These are phyloP conservation scores for Atkinsonella hypoxylon DNA, from an alignment of 2,329 filamentous ascomycete genomes.

Conservation along the genomic window DNA sequence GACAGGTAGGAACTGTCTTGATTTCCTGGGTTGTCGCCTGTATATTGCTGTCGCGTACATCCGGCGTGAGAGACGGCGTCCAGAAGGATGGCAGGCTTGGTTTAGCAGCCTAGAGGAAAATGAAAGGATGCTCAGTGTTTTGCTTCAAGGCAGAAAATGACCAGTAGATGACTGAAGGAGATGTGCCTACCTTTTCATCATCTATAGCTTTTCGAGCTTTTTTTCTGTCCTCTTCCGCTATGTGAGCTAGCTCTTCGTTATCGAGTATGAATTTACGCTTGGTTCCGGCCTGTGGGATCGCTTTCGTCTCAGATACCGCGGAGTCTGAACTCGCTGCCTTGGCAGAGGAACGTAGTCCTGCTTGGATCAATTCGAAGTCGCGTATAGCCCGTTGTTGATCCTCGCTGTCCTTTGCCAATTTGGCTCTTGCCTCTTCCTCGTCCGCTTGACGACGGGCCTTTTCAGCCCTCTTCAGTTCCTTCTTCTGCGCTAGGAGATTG, in stretches of 20 bases:
- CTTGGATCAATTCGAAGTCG: constrained; percentile 79
- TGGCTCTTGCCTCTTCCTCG: constrained; percentile 49
- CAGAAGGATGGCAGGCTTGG: constrained; percentile 76
- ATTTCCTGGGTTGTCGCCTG: constrained; percentile 44
- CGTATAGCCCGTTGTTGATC: constrained; percentile 56
- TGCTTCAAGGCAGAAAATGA: background rate
- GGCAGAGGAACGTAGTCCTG: constrained; percentile 42
- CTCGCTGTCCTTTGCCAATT: constrained; percentile 53
- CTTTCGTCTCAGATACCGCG: background rate
- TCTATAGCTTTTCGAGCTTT: constrained; percentile 61
- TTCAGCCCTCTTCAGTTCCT: constrained; percentile 77
- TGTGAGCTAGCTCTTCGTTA: constrained; percentile 60
- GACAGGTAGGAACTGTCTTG: constrained; percentile 64
- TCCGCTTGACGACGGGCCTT: constrained; percentile 49
- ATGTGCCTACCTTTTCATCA: constrained; percentile 49
- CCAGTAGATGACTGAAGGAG: background rate
- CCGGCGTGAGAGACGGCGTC: constrained; percentile 74
- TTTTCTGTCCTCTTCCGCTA: constrained; percentile 56
- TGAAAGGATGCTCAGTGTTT: constrained; percentile 8
- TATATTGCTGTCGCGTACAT: constrained; percentile 31
- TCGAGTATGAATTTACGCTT: constrained; percentile 70
- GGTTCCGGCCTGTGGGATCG: constrained; percentile 12
- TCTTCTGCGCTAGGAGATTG: constrained; percentile 83
- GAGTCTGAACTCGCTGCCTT: constrained; percentile 22
- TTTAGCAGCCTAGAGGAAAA: constrained; percentile 49